phyloP scores from a whole-genome alignment of 805 yeast species.

The Saccharomycopsis fodiens region DNA sequence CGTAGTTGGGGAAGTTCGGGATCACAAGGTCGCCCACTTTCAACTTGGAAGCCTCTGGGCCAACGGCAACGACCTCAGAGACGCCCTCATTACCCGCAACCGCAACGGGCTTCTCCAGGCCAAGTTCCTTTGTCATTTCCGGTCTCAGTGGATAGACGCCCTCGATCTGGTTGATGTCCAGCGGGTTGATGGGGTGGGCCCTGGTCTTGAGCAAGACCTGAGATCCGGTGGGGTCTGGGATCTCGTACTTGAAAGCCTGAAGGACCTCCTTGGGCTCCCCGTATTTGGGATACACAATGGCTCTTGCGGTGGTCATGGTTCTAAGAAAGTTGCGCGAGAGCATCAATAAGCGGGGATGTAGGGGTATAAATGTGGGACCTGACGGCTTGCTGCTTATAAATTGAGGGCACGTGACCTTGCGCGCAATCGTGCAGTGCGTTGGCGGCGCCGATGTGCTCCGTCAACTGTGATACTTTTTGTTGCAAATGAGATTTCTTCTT shows the following conservation, averaged over 20 bases:
- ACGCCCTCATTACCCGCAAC: slow-evolving; percentile 94
- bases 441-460: too few species aligned
- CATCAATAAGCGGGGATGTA: background rate
- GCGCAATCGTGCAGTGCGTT: too few species aligned
- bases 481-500: background rate
- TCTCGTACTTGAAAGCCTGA: slow-evolving; percentile 42
- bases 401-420: too few species aligned
- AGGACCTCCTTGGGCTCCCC: slow-evolving; percentile 60
- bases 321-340: too few species aligned
- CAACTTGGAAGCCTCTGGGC: slow-evolving; percentile 41
- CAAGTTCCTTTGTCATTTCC: slow-evolving; percentile 37
- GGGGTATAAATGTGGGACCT: background rate
- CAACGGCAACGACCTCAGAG: slow-evolving; percentile 73
- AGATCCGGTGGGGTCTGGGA: slow-evolving; percentile 38
- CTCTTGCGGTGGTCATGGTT: slow-evolving; percentile 38
- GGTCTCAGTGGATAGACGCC: slow-evolving; percentile 85
- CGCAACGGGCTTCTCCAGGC: slow-evolving; percentile 60
- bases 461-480: background rate
- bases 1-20: slow-evolving; percentile 70
- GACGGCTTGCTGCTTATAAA: background rate
- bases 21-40: slow-evolving; percentile 80
- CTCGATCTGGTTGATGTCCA: slow-evolving; percentile 76
- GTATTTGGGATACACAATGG: slow-evolving; percentile 59
- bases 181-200: slow-evolving; percentile 85
- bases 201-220: slow-evolving; percentile 58